Evolutionary conservation across 225 moss, liverwort and hornwort species (phyloP).

Genomic region (Takakia lepidozioides): DNA sequence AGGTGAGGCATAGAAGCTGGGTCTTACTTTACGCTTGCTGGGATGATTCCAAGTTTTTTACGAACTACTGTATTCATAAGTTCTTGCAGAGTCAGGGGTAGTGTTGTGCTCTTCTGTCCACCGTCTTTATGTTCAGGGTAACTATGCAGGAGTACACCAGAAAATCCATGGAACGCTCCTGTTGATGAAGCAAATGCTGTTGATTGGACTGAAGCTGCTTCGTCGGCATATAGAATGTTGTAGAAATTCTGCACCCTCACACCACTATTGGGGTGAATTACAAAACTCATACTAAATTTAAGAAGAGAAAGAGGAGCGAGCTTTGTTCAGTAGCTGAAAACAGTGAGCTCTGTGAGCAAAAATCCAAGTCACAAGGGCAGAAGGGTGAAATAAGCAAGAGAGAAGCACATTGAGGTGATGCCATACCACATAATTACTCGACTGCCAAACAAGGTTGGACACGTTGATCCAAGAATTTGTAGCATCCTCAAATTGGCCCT

Average conservation of each 20-base stretch:
- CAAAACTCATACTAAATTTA: no score
- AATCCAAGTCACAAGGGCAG: no score
- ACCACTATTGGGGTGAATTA: no score
- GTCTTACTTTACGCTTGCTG: slow-evolving; percentile 39
- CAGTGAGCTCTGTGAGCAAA: no score
- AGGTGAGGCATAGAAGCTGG: no score
- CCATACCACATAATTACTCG: slow-evolving; percentile 44
- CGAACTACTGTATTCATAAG: slow-evolving; percentile 69
- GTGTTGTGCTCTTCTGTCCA: no score
- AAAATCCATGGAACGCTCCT: no score
- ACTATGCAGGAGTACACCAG: no score
- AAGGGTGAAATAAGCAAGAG: not conserved
- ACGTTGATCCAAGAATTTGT: slow-evolving; percentile 25
- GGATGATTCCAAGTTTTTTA: slow-evolving; percentile 71
- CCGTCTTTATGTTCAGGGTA: no score
- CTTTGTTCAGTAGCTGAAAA: no score
- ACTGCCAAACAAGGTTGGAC: slow-evolving; percentile 14
- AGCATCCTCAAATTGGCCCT: slow-evolving; percentile 18
- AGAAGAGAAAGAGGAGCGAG: no score
- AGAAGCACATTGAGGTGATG: not conserved
- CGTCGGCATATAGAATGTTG: slow-evolving; percentile 55
- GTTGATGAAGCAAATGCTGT: no score
- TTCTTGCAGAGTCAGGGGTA: slow-evolving; percentile 25
- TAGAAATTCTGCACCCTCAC: slow-evolving; percentile 55
- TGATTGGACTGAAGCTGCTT: slow-evolving; percentile 15